Evolutionary conservation across 371 early-diverging fungal genomes (phyloP), one percentile per base, ranked within the genome.

Genomic region (Apophysomyces ossiformis): DNA sequence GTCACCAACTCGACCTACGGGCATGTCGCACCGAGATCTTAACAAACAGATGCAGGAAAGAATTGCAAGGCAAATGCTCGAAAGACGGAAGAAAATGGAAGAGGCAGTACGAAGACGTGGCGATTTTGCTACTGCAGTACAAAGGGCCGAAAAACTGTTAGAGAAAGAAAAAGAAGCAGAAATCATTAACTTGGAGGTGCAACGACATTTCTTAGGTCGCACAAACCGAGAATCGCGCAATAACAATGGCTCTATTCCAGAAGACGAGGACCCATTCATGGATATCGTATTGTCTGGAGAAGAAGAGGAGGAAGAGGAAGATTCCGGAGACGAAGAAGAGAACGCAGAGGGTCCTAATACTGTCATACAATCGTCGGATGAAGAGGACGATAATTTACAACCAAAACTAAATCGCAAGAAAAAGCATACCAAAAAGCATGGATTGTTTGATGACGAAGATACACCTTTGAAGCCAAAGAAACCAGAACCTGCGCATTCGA

Each of bases 131-230:
- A 70, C 73, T 0, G 73, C 84, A 11, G 72, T 73, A n/a, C 81
- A 83, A 39, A 60, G 68, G 41, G 78, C 77, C 1, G 64, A 73
- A 46, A 60, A 65, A 37, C 66, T 72, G 12, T 35, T 83, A 8
- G 74, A 76, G 44, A 64, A 69, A 18, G 84, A 83, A 67, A 72
- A 68, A 60, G 69, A 77, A 45, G 73, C 72, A 9, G 58, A 67
- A 26, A 57, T 56, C 11, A 72, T 76, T 16, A 58, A 70, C 21
- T 45, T 65, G 2, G 69, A 76, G 66, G 69, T 76, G 1, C 50
- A 71, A 2, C 64, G 69, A 21, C 69, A 68, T 45, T 62, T 71
- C 45, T 16, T 56, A 26, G 21, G 54, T 21, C 54, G 41, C 39
- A 44, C 18, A 54, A 61, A 43, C 41, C 13, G n/a, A 43, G 44